Evolutionary conservation across 495 filamentous ascomycete genomes (phyloP).

Genomic region (Hyaloscypha bicolor): DNA sequence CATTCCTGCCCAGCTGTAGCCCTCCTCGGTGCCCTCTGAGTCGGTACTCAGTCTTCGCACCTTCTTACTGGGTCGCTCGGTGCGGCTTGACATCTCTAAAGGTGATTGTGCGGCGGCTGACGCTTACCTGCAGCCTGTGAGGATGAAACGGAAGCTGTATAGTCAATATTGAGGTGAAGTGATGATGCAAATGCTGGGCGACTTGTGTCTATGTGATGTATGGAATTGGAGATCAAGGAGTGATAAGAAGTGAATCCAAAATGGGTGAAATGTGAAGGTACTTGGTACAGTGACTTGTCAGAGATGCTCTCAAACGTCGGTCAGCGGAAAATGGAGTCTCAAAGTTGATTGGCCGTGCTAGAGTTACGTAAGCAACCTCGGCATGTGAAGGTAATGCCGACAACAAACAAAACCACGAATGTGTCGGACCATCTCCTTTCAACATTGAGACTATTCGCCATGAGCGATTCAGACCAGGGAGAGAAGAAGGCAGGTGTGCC

Average conservation of each 20-base stretch:
- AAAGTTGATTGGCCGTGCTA: slow-evolving; percentile 2
- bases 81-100: slow-evolving; percentile 8
- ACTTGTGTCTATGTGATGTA: background rate
- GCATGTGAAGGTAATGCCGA: slow-evolving; percentile 20
- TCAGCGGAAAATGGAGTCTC: slow-evolving; percentile 1
- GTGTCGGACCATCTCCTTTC: background rate
- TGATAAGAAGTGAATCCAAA: background rate
- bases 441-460: slow-evolving; percentile 11
- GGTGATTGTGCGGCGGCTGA: slow-evolving; percentile 1
- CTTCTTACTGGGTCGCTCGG: slow-evolving; percentile 43
- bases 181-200: background rate
- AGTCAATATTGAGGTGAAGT: background rate
- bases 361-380: slow-evolving; percentile 25
- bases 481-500: slow-evolving; percentile 26
- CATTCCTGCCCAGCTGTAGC: slow-evolving; percentile 37
- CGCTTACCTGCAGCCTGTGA: slow-evolving; percentile 7
- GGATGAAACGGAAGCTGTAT: background rate
- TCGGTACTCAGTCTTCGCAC: slow-evolving; percentile 46
- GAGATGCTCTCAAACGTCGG: slow-evolving; percentile 5
- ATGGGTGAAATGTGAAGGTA: background rate
- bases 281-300: background rate
- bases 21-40: slow-evolving; percentile 41
- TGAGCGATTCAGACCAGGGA: slow-evolving; percentile 30
- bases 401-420: slow-evolving; percentile 16
- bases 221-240: background rate